Base-by-base conservation (phyloP, 345 rosid species). In the Erysimum cheiranthoides region DNA sequence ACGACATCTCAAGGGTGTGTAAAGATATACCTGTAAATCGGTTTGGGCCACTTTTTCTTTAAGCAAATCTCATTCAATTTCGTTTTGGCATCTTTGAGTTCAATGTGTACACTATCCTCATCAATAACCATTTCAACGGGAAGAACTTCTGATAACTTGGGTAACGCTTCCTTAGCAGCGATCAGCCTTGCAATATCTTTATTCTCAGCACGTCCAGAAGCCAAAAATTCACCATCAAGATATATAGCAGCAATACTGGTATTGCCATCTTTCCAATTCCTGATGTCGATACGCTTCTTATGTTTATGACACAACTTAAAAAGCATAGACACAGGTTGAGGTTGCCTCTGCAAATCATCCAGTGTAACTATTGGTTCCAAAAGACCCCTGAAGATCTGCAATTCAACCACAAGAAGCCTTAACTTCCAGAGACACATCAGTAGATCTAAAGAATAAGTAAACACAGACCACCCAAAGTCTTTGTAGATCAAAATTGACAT, bases 11-110 rank as follows among this genome's bases (percentile, higher is more conserved):
- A 38, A 34, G 39, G 25, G 14, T 18, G 36, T 49, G 25, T 21
- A 21, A 1, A 21, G 52, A 32, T 81, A 51, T 83, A 88, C 97
- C 74, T 78, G 85, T 88, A 91, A 30, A 7, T 66, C 2, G 97
- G 98, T 69, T 82, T 87, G 5, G 85, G 73, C 97, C 96, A 91
- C 66, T 84, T 91, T 52, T 82, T 83, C 83, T 81, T 89, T 57
- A 49, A 11, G 45, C 92, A 89, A 32, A 89, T 77, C 65, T 88
- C 88, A 34, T 75, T 73, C 42, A 93, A 71, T 83, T 82, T 89
- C 81, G 75, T 88, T 70, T 93, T 93, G 0, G 93, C 90, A 27
- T 74, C 82, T 59, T 80, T 83, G 17, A 85, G 78, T 57, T 75
- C 82, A n/a, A 84, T 72, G 43, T 73, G 79, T 13, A 78, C 52